Evolutionary conservation across 768 basidiomycete genomes (phyloP).

Genomic region (Tricholoma saponaceum): DNA sequence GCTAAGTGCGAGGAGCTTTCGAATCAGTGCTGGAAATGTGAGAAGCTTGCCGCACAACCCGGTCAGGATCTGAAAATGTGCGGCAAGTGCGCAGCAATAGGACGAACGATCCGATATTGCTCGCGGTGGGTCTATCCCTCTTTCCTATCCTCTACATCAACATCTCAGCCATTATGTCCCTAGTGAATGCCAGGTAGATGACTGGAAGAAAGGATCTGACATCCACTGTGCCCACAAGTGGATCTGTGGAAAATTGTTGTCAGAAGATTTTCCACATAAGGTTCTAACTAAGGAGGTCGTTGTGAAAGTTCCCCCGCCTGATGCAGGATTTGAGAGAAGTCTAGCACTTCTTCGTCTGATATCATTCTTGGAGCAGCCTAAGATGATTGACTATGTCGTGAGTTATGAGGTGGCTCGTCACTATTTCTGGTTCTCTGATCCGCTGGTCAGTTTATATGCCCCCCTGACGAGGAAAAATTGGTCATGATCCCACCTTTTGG

Average conservation of each 20-base stretch:
- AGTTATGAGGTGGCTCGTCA: background rate
- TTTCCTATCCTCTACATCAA: background rate
- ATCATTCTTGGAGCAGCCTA: slow-evolving; percentile 3
- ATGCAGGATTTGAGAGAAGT: background rate
- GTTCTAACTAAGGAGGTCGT: background rate
- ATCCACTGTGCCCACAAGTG: slow-evolving; percentile 10
- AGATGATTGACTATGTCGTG: slow-evolving; percentile 5
- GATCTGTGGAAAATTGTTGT: slow-evolving; percentile 15
- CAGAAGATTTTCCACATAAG: background rate
- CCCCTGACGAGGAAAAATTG: background rate
- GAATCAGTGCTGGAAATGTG: slow-evolving; percentile 6
- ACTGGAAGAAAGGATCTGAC: slow-evolving; percentile 17
- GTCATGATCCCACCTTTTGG: background rate
- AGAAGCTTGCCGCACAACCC: background rate
- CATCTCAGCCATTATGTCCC: background rate
- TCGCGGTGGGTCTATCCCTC: slow-evolving; percentile 1
- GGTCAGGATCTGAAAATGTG: slow-evolving; percentile 8
- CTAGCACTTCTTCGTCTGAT: background rate
- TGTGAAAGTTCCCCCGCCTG: slow-evolving; percentile 1
- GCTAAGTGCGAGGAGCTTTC: background rate
- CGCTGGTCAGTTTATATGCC: background rate
- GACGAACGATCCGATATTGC: slow-evolving; percentile 5
- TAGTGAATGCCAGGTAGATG: slow-evolving; percentile 19
- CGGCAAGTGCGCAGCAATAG: background rate
- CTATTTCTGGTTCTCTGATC: background rate